Base-by-base conservation (phyloP, 495 filamentous ascomycete species). In the Aspergillus asperescens region DNA sequence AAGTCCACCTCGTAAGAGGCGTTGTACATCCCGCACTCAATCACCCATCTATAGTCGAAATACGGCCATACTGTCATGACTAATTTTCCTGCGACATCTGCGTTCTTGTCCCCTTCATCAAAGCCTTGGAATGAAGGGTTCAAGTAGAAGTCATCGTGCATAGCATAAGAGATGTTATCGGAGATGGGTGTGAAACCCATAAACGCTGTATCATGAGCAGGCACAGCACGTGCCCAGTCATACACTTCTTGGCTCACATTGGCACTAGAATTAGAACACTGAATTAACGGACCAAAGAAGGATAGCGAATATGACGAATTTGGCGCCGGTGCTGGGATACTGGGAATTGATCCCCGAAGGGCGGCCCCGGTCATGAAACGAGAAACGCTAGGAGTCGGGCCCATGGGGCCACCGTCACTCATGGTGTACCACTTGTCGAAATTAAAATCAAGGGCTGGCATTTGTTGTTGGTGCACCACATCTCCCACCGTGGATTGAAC, bases 11-110 rank as follows among this genome's bases (percentile, higher is more conserved):
- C n/a, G 13, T 39, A 49, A 1, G 46, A 49, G 23, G 46, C 46
- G 46, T 49, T 49, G 24, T 49, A 49, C 20, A 49, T 49, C 13
- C 20, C 46, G 23, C 46, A 49, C 15, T 49, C 46, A 6, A 49
- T 13, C 16, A 48, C 45, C 5, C 16, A 23, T 10, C 45, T 19
- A 1, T n/a, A 4, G 22, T 22, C 20, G 2, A 19, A 13, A 3
- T 25, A 12, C 0, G 10, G 12, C 5, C 16, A 29, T 7, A 25
- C 10, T 5, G 32, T 22, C 7, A 49, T 27, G n/a, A 49, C 13
- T 4, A 38, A 5, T 39, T 49, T 49, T 1, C 22, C 46, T 1
- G 24, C 46, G 5, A 27, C 4, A 7, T 39, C 32, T 1, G 20
- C 22, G 27, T 28, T 19, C 5, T 5, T 8, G 25, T 29, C 42